Conservation (phyloP, 2,329 filamentous ascomycete species). For the Fusarium lyarnte region DNA sequence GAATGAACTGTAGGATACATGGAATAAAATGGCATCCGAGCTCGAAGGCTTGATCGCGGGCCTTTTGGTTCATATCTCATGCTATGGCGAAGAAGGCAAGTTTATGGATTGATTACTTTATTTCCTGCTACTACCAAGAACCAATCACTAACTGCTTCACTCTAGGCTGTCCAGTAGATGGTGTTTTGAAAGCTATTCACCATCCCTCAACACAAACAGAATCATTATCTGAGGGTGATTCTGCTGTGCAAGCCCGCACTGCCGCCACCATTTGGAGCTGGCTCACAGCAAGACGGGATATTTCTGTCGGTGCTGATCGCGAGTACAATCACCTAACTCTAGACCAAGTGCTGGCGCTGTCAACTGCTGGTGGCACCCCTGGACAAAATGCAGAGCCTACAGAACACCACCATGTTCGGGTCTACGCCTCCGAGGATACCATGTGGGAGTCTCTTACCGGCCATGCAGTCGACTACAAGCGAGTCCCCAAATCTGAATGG, state of each 20-base stretch:
- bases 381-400: slow-evolving; percentile 5
- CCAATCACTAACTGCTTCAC: slow-evolving; percentile 12
- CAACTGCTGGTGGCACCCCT: slow-evolving; percentile 3
- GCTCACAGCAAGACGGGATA: slow-evolving; percentile 48
- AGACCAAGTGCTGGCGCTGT: slow-evolving; percentile 42
- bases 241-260: slow-evolving; percentile 39
- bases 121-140: neutral
- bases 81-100: slow-evolving; percentile 52
- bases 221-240: slow-evolving; percentile 16
- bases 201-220: slow-evolving; percentile 35
- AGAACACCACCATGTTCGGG: slow-evolving; percentile 33
- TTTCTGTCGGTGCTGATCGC: slow-evolving; percentile 49
- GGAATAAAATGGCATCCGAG: slow-evolving; percentile 49
- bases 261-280: slow-evolving; percentile 50
- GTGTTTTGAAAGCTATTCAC: slow-evolving; percentile 47
- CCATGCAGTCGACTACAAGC: slow-evolving; percentile 67
- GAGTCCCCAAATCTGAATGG: slow-evolving; percentile 68
- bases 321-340: slow-evolving; percentile 53
- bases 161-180: slow-evolving; percentile 47
- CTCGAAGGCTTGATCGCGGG: slow-evolving; percentile 52
- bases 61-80: slow-evolving; percentile 51
- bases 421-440: slow-evolving; percentile 64
- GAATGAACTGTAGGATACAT: slow-evolving; percentile 40
- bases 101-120: slow-evolving; percentile 14
- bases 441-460: slow-evolving; percentile 70